These are phyloP conservation scores for Cotoneaster glaucophyllus DNA, from an alignment of 306 rosid genomes.

Conservation along the genomic window DNA sequence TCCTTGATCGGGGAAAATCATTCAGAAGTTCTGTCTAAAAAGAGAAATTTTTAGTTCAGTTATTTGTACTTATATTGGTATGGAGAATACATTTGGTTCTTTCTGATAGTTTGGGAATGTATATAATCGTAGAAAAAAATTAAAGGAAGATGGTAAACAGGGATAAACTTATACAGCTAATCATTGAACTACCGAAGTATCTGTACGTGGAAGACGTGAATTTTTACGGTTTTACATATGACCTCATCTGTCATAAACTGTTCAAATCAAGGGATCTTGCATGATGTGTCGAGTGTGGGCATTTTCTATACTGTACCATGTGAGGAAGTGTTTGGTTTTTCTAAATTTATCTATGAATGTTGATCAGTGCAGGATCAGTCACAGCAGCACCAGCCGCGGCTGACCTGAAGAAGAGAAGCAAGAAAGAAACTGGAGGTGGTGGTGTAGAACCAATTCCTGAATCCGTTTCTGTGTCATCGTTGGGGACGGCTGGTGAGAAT, in stretches of 20 bases:
- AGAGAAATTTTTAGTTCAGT: not conserved
- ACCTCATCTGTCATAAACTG: not conserved
- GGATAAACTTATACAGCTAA: not conserved
- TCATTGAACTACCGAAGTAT: not conserved
- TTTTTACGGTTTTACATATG: not conserved
- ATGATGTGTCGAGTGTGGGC: not conserved
- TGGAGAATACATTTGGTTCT: not conserved
- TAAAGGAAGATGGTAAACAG: not conserved
- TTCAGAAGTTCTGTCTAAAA: too few relatives aligned
- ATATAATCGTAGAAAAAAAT: not conserved
- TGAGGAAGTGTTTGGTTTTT: constrained; percentile 7
- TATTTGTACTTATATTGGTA: not conserved
- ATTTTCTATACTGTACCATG: not conserved
- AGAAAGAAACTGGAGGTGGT: constrained; percentile 34
- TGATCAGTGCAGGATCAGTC: constrained; percentile 46
- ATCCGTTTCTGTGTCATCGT: constrained; percentile 26
- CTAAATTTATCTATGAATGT: constrained; percentile 12
- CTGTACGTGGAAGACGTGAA: not conserved
- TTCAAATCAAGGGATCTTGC: not conserved
- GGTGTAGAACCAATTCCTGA: constrained; percentile 28
- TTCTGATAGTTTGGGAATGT: not conserved
- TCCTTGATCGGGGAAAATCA: not conserved
- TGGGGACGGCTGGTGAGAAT: constrained; percentile 30
- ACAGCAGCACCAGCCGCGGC: constrained; percentile 22
- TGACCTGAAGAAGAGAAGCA: constrained; percentile 22